Conservation (phyloP, 371 early-diverging fungal species). For the Mucor circinelloides region DNA sequence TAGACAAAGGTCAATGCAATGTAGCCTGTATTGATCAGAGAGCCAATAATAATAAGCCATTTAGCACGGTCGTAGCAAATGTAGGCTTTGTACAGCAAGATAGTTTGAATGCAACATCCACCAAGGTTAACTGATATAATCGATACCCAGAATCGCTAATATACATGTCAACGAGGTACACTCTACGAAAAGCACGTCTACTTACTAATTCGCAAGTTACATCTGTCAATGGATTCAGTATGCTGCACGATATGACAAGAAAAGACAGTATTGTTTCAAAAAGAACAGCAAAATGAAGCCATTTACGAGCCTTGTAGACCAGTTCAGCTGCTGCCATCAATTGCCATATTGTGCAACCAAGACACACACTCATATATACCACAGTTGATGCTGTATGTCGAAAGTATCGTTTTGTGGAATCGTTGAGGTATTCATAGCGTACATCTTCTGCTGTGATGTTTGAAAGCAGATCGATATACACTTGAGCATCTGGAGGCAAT, state of each 20-base stretch:
- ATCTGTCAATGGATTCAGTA: slow-evolving; percentile 34
- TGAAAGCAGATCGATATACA: not conserved
- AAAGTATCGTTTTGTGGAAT: slow-evolving; percentile 5
- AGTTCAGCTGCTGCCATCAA: slow-evolving; percentile 25
- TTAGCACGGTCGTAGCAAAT: slow-evolving; percentile 41
- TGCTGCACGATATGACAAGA: slow-evolving; percentile 32
- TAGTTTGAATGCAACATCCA: slow-evolving; percentile 45
- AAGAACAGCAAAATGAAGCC: slow-evolving; percentile 39
- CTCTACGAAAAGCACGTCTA: too few relatives aligned
- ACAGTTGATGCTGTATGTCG: slow-evolving; percentile 28
- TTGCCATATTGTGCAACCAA: slow-evolving; percentile 44
- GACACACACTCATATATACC: slow-evolving; percentile 41
- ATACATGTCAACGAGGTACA: not conserved
- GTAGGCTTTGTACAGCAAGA: slow-evolving; percentile 51
- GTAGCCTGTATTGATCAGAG: slow-evolving; percentile 42
- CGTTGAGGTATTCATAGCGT: slow-evolving; percentile 2
- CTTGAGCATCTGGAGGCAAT: not conserved
- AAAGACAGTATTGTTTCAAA: slow-evolving; percentile 34
- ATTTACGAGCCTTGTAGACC: slow-evolving; percentile 28
- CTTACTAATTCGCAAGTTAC: slow-evolving; percentile 37
- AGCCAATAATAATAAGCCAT: slow-evolving; percentile 40
- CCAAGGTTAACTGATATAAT: slow-evolving; percentile 46
- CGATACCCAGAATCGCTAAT: slow-evolving; percentile 49
- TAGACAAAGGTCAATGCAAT: slow-evolving; percentile 41
- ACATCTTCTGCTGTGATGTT: not conserved